Evolutionary conservation across 306 rosid genomes (phyloP).

Genomic region (Hippophae tibetana): DNA sequence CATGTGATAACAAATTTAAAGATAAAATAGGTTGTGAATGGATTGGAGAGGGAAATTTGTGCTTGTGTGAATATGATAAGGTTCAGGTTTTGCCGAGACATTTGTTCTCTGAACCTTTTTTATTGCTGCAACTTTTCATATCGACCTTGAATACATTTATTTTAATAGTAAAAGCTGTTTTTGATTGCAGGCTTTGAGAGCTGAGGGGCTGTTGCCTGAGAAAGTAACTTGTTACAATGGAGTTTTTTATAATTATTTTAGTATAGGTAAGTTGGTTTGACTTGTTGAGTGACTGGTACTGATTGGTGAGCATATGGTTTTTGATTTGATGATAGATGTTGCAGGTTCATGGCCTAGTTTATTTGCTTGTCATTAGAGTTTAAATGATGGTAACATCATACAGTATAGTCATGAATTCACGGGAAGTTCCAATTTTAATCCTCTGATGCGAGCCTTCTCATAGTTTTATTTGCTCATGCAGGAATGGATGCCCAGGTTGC

Average conservation of each 20-base stretch:
- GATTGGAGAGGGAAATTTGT: too few relatives aligned
- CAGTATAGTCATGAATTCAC: not conserved
- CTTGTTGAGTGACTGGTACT: not conserved
- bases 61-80: too few relatives aligned
- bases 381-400: not conserved
- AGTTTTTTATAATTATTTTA: conserved; percentile 90
- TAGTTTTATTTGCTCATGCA: conserved; percentile 27
- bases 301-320: not conserved
- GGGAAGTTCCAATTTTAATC: conserved; percentile 2
- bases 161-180: conserved; percentile 16
- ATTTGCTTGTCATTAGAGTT: not conserved
- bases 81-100: too few relatives aligned
- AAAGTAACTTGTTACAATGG: conserved; percentile 60
- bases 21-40: too few relatives aligned
- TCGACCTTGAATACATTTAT: not conserved
- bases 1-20: too few relatives aligned
- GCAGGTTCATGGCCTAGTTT: not conserved
- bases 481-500: conserved; percentile 99
- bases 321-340: not conserved
- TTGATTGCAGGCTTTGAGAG: conserved; percentile 56
- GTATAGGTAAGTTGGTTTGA: conserved; percentile 58
- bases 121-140: not conserved
- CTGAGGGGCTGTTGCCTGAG: conserved; percentile 62
- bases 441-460: conserved; percentile 2
- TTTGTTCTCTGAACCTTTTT: not conserved